phyloP scores from a whole-genome alignment of 345 rosid species.

The Erodium maritimum region DNA sequence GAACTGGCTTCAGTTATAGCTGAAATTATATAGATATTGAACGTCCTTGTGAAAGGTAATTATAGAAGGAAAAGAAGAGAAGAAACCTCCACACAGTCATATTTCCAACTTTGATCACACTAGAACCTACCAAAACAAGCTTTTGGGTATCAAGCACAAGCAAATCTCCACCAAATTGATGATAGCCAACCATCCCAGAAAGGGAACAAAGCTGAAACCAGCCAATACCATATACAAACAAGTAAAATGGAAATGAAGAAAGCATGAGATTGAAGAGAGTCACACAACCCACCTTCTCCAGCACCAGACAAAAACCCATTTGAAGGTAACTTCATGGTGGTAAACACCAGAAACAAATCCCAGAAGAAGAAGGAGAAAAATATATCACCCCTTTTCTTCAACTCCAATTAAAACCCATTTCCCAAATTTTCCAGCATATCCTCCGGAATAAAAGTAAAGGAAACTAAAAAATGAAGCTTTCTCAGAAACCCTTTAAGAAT shows the following conservation, averaged over 20 bases:
- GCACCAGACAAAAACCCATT: constrained; percentile 61
- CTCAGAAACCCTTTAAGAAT: neutral
- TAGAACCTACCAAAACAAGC: neutral
- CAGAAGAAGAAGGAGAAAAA: constrained; percentile 3
- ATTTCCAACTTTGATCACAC: neutral
- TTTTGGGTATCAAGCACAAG: neutral
- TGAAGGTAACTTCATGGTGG: constrained; percentile 77
- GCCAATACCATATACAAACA: neutral
- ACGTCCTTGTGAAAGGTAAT: no score
- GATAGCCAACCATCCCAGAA: neutral
- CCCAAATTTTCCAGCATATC: constrained; percentile 12
- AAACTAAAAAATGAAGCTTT: neutral
- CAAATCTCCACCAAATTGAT: neutral
- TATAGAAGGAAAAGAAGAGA: neutral
- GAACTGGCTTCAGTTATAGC: no score
- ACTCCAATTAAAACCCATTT: constrained; percentile 12
- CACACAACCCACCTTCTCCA: constrained; percentile 60
- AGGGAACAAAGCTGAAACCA: neutral
- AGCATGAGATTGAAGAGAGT: constrained; percentile 1
- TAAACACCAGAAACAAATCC: constrained; percentile 9
- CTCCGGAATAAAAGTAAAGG: no score
- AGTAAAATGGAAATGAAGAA: neutral
- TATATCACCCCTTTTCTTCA: neutral
- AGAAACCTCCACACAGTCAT: neutral
- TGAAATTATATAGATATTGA: no score